phyloP scores from a whole-genome alignment of 345 rosid species.

The Lepidium didymum region DNA sequence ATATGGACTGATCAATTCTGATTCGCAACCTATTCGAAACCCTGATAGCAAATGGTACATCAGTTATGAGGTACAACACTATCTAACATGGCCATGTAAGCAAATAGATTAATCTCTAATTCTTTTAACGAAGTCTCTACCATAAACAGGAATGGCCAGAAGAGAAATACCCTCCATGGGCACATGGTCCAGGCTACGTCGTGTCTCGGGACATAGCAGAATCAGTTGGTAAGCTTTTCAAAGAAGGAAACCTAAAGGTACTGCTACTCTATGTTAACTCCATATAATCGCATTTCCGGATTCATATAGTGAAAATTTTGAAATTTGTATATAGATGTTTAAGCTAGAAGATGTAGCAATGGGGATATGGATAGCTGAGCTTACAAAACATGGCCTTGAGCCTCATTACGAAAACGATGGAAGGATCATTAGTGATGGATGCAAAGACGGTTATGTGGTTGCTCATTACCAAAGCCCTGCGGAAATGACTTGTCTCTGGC shows the following conservation, averaged over 20 bases:
- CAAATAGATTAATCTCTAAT: background rate
- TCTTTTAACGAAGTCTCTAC: background rate
- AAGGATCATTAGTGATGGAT: constrained; percentile 65
- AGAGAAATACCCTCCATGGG: constrained; percentile 83
- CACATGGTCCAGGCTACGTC: constrained; percentile 93
- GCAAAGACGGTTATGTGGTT: constrained; percentile 76
- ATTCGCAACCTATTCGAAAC: constrained; percentile 77
- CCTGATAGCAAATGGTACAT: constrained; percentile 95
- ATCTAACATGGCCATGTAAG: background rate
- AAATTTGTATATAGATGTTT: constrained; percentile 57
- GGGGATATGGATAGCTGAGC: constrained; percentile 89
- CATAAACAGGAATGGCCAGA: constrained; percentile 72
- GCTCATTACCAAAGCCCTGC: constrained; percentile 96
- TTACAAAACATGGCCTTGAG: constrained; percentile 58
- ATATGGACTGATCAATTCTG: constrained; percentile 81
- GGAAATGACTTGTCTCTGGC: constrained; percentile 92
- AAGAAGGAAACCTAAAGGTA: constrained; percentile 63
- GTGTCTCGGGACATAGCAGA: constrained; percentile 76
- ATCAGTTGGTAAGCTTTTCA: constrained; percentile 48
- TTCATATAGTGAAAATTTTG: background rate
- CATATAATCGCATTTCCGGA: background rate
- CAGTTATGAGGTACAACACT: constrained; percentile 60
- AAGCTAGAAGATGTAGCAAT: constrained; percentile 97
- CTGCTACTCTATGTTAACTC: background rate
- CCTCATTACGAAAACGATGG: constrained; percentile 65